Evolutionary conservation across 163 green algal genomes (phyloP).

Genomic region (Picocystis sp.): DNA sequence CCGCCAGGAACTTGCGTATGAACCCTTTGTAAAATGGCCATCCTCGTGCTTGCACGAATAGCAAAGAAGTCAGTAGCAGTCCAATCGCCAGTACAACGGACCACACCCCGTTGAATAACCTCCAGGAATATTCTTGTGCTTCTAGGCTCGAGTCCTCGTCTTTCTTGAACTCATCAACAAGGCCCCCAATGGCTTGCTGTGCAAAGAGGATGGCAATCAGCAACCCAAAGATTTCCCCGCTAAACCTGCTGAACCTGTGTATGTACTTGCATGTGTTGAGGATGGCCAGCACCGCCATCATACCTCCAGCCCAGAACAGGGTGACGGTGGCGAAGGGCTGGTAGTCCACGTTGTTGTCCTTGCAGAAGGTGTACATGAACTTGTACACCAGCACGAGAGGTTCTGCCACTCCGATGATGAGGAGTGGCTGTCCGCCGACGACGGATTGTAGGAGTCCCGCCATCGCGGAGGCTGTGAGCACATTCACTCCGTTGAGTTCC

Average conservation of each 20-base stretch:
- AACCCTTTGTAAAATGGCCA: constrained; percentile 36
- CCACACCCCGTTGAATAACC: constrained; percentile 62
- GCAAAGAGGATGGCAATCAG: constrained; percentile 76
- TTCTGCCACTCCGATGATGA: constrained; percentile 78
- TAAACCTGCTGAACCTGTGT: constrained; percentile 56
- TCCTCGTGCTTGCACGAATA: constrained; percentile 28
- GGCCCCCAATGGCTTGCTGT: constrained; percentile 53
- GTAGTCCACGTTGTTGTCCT: constrained; percentile 8
- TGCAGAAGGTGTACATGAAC: constrained; percentile 53
- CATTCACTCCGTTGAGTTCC: constrained; percentile 37
- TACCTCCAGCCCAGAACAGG: constrained; percentile 38
- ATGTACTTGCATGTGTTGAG: constrained; percentile 37
- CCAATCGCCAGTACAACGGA: constrained; percentile 39
- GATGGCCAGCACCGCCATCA: constrained; percentile 37
- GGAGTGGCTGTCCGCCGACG: constrained; percentile 66
- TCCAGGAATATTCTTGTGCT: constrained; percentile 19
- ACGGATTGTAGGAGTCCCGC: constrained; percentile 42
- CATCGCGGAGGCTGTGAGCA: constrained; percentile 43
- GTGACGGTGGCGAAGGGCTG: not conserved
- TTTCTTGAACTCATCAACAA: constrained; percentile 16
- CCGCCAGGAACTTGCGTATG: constrained; percentile 35
- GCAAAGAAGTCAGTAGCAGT: constrained; percentile 27
- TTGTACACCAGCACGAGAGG: constrained; percentile 66
- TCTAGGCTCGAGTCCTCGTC: constrained; percentile 1
- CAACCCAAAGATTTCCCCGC: constrained; percentile 64